Percentiles rank a stretch among this genome's conserved stretches.
phyloP scores from a whole-genome alignment of 192 early-diverging fungal genomes.

The Rhizoclosmatium sp. region DNA sequence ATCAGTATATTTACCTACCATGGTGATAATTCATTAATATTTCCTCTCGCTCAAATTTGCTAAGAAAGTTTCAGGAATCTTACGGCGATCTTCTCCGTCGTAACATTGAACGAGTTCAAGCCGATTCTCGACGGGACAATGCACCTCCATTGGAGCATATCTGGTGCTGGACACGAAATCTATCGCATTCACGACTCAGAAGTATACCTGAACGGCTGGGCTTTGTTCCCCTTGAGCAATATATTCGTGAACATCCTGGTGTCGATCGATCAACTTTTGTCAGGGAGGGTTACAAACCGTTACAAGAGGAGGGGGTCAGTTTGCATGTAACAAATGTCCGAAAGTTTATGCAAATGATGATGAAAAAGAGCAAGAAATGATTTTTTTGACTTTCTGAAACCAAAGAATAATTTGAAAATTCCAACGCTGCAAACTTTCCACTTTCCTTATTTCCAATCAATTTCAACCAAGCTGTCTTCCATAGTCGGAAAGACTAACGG shows the following conservation, averaged over 20 bases:
- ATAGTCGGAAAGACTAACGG: too few relatives aligned
- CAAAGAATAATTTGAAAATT: too few relatives aligned
- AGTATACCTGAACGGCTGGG: conserved; percentile 50
- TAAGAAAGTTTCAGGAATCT: conserved; percentile 33
- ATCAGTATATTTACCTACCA: conserved; percentile 47
- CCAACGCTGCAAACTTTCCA: too few relatives aligned
- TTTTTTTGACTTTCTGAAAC: background rate
- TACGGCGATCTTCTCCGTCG: conserved; percentile 48
- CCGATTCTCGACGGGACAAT: conserved; percentile 39
- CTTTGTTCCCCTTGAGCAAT: conserved; percentile 50
- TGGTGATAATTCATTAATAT: conserved; percentile 15
- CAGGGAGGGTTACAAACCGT: conserved; percentile 42
- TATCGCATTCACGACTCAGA: conserved; percentile 35
- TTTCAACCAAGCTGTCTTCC: too few relatives aligned
- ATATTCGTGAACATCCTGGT: conserved; percentile 43
- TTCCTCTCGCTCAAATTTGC: background rate
- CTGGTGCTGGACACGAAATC: conserved; percentile 51
- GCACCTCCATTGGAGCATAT: conserved; percentile 40
- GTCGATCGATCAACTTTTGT: conserved; percentile 47
- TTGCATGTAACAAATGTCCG: conserved; percentile 42
- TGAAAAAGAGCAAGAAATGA: background rate
- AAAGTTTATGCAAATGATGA: conserved; percentile 35
- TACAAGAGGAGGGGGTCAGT: conserved; percentile 44
- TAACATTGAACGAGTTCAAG: conserved; percentile 45
- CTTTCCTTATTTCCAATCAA: too few relatives aligned